These are phyloP conservation scores for Exophiala dermatitidis DNA, from an alignment of 2,329 filamentous ascomycete genomes.

Conservation along the genomic window DNA sequence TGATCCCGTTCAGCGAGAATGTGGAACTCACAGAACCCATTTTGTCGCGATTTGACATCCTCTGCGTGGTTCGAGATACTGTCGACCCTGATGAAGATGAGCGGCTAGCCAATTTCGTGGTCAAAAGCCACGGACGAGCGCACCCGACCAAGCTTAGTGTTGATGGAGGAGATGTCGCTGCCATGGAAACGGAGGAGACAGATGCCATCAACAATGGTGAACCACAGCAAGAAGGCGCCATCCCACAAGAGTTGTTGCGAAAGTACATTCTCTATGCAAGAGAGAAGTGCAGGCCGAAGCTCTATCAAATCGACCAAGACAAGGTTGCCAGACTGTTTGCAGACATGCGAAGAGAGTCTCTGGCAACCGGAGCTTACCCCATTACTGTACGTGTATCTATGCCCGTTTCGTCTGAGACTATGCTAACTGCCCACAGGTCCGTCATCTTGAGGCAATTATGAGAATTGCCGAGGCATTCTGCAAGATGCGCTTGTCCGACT, in stretches of 20 bases:
- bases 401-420: not conserved
- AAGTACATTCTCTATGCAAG: conserved; percentile 97
- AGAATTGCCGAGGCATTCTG: conserved; percentile 90
- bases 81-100: conserved; percentile 91
- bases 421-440: conserved; percentile 55
- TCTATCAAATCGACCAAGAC: conserved; percentile 97
- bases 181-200: conserved; percentile 52
- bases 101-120: conserved; percentile 86
- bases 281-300: conserved; percentile 80
- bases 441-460: conserved; percentile 96
- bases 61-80: conserved; percentile 91
- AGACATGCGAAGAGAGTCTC: conserved; percentile 87
- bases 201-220: conserved; percentile 37
- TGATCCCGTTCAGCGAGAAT: conserved; percentile 90
- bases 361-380: conserved; percentile 92
- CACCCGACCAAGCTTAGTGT: conserved; percentile 58
- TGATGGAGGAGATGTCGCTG: conserved; percentile 49
- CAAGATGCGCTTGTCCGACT: conserved; percentile 96
- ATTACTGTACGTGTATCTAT: conserved; percentile 70
- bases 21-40: conserved; percentile 97
- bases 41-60: conserved; percentile 92
- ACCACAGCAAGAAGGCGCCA: conserved; percentile 58
- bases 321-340: conserved; percentile 91
- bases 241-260: conserved; percentile 80
- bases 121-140: conserved; percentile 85